A percentile compares a stretch with the other conserved stretches of the same genome.
Conservation (phyloP, 2,329 filamentous ascomycete species). For the Fusarium sambucinum region DNA sequence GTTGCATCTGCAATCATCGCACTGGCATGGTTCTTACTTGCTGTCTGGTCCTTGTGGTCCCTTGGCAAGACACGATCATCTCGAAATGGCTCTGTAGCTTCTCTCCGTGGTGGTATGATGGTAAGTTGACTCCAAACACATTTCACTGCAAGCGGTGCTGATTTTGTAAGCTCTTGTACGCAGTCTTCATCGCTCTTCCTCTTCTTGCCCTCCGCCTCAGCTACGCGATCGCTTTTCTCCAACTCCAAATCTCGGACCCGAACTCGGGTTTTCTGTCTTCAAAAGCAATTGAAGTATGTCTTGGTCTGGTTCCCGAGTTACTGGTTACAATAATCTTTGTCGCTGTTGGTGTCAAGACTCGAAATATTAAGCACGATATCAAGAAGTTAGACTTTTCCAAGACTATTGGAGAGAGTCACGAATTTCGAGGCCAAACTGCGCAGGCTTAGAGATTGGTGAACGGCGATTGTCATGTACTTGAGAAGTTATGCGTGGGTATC, state of each 20-base stretch:
- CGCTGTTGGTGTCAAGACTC: conserved; percentile 5
- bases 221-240: conserved; percentile 16
- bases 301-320: conserved; percentile 14
- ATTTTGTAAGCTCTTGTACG: conserved; percentile 15
- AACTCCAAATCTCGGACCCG: conserved; percentile 11
- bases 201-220: conserved; percentile 14
- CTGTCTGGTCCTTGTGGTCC: conserved; percentile 20
- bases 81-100: background rate
- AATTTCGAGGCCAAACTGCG: background rate
- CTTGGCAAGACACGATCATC: conserved; percentile 1
- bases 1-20: conserved; percentile 15
- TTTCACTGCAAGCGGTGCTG: background rate
- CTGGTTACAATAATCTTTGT: conserved; percentile 11
- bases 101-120: conserved; percentile 1
- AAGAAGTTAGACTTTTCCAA: conserved; percentile 4
- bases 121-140: background rate
- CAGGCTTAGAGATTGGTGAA: too few species aligned
- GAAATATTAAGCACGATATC: conserved; percentile 16
- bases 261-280: conserved; percentile 14
- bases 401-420: background rate
- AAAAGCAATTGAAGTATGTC: conserved; percentile 13
- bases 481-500: background rate
- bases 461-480: background rate
- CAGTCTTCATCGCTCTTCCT: conserved; percentile 14
- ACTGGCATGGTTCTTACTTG: conserved; percentile 10